These are phyloP conservation scores for Maudiozyma saulgeensis DNA, from an alignment of 805 yeast genomes.

Conservation along the genomic window DNA sequence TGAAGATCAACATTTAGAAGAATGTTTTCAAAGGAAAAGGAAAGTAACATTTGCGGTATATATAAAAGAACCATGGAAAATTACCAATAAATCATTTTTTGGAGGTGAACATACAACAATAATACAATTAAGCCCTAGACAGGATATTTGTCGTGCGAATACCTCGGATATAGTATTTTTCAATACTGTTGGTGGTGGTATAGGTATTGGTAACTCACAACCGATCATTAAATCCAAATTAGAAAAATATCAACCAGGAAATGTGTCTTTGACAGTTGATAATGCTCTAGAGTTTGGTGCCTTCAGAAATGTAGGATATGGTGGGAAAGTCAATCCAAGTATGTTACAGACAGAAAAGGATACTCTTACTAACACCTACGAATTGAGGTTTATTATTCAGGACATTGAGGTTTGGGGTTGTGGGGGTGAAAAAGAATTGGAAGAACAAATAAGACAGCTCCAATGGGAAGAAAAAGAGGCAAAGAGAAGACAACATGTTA, in stretches of 20 bases:
- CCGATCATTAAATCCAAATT: slow-evolving; percentile 43
- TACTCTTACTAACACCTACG: slow-evolving; percentile 34
- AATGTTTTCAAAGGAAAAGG: slow-evolving; percentile 20
- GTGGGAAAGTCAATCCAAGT: slow-evolving; percentile 40
- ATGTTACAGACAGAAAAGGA: slow-evolving; percentile 11
- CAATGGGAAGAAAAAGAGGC: slow-evolving; percentile 91
- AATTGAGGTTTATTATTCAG: slow-evolving; percentile 59
- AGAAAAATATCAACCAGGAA: slow-evolving; percentile 54
- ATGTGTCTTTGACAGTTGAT: slow-evolving; percentile 71
- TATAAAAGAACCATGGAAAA: slow-evolving; percentile 66
- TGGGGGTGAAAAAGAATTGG: slow-evolving; percentile 69
- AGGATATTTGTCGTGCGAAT: slow-evolving; percentile 41
- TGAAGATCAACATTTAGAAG: slow-evolving; percentile 17
- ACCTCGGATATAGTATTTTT: slow-evolving; percentile 46
- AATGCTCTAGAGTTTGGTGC: slow-evolving; percentile 69
- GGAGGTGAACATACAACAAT: slow-evolving; percentile 53
- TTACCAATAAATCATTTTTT: slow-evolving; percentile 60
- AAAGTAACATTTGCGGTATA: slow-evolving; percentile 54
- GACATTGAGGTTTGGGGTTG: slow-evolving; percentile 90
- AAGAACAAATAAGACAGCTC: slow-evolving; percentile 69
- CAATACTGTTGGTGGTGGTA: slow-evolving; percentile 64
- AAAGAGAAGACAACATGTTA: slow-evolving; percentile 61
- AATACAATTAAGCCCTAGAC: slow-evolving; percentile 58
- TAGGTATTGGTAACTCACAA: slow-evolving; percentile 72
- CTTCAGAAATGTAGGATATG: slow-evolving; percentile 58